phyloP scores from a whole-genome alignment of 1,139 yeast genomes.

The Pichia sp. region DNA sequence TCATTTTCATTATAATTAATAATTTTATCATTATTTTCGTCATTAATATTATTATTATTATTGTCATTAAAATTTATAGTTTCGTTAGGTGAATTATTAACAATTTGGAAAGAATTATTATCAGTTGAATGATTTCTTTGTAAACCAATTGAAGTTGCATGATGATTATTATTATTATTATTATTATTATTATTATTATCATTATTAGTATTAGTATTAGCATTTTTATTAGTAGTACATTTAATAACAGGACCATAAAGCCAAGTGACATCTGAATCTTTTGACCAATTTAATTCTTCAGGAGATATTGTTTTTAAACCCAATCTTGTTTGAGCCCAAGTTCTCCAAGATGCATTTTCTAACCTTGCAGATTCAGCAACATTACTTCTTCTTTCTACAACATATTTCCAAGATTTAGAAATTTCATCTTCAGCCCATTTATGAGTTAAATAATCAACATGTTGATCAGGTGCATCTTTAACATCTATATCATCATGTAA shows the following conservation, averaged over 20 bases:
- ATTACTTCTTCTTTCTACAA: constrained; percentile 71
- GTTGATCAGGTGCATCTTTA: constrained; percentile 73
- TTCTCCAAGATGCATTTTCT: constrained; percentile 82
- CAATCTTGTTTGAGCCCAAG: constrained; percentile 78
- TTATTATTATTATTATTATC: neutral
- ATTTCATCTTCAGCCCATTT: constrained; percentile 94
- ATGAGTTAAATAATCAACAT: constrained; percentile 91
- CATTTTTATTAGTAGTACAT: neutral
- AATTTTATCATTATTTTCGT: neutral
- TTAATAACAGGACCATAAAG: constrained; percentile 70
- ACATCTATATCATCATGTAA: constrained; percentile 83
- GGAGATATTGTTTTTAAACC: constrained; percentile 70
- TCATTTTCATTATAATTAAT: neutral
- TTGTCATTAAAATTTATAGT: neutral
- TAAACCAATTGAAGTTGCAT: neutral
- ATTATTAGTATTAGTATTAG: neutral
- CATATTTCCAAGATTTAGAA: constrained; percentile 91
- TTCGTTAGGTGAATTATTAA: too few species aligned
- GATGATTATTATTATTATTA: too few species aligned
- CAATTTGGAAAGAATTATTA: neutral
- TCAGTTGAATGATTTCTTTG: constrained; percentile 2
- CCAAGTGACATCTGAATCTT: constrained; percentile 78
- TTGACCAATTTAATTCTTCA: constrained; percentile 71
- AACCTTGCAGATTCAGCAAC: constrained; percentile 63
- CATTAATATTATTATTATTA: neutral